These are phyloP conservation scores for Podospora conica DNA, from an alignment of 495 filamentous ascomycete genomes.

Conservation along the genomic window DNA sequence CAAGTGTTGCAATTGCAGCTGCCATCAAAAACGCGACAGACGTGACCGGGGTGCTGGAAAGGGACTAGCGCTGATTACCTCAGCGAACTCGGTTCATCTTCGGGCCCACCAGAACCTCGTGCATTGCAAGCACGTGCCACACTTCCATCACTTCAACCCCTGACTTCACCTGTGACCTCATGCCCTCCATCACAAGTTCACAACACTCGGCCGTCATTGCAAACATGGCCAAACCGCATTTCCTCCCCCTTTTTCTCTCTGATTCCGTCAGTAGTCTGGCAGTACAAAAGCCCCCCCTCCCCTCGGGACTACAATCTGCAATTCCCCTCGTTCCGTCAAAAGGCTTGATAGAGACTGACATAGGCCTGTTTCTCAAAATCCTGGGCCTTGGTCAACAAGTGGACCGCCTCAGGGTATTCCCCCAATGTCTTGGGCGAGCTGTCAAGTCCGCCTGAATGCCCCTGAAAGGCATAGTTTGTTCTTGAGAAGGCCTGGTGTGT, in stretches of 20 bases:
- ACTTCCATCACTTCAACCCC: neutral
- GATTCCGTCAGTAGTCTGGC: neutral
- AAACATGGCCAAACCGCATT: neutral
- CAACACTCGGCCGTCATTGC: too few species aligned
- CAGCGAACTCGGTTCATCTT: neutral
- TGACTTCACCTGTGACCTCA: neutral
- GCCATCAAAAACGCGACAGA: neutral
- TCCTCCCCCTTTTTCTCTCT: neutral
- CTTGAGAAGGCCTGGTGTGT: neutral
- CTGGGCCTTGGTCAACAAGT: neutral
- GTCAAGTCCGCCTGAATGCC: neutral
- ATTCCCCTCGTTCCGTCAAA: neutral
- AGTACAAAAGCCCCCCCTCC: neutral
- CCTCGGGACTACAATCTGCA: neutral
- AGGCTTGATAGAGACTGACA: neutral
- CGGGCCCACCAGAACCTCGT: too few species aligned
- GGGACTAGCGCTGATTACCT: neutral
- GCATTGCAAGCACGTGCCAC: neutral
- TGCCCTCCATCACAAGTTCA: neutral
- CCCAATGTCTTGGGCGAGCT: neutral
- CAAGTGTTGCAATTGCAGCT: neutral
- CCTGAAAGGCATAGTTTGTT: too few species aligned
- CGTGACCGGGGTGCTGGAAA: neutral
- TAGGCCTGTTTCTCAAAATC: neutral
- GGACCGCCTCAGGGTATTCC: neutral